These are phyloP conservation scores for Alternaria tenuissima DNA, from an alignment of 2,329 filamentous ascomycete species.

Conservation along the genomic window DNA sequence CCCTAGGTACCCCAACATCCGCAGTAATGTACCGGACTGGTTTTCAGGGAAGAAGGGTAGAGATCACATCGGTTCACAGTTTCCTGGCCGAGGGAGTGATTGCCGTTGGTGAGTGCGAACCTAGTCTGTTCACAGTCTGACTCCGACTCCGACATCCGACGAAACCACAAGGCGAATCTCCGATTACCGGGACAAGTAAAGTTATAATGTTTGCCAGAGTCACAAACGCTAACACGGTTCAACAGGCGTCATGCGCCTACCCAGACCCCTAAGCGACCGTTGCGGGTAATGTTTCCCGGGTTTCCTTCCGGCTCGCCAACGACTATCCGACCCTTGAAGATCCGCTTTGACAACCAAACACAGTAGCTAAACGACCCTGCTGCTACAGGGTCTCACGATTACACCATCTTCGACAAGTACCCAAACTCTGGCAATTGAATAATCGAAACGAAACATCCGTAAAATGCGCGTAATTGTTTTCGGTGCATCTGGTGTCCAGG, in stretches of 20 bases:
- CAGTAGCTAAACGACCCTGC: neutral
- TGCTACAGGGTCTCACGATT: neutral
- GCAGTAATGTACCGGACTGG: neutral
- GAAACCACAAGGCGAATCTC: neutral
- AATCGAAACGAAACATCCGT: neutral
- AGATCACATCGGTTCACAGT: neutral
- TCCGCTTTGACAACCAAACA: neutral
- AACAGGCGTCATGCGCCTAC: neutral
- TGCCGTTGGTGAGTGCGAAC: neutral
- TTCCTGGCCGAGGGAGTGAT: neutral
- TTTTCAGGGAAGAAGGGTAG: neutral
- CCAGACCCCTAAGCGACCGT: neutral
- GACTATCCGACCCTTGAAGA: neutral
- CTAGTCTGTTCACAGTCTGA: neutral
- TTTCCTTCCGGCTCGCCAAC: neutral
- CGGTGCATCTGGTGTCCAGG: slow-evolving; percentile 42
- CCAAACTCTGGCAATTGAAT: neutral
- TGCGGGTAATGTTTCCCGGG: slow-evolving; percentile 1
- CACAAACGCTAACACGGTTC: neutral
- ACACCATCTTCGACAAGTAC: neutral
- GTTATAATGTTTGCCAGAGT: neutral
- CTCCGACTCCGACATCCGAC: neutral
- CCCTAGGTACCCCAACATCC: neutral
- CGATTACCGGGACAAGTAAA: neutral
- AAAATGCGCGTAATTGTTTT: slow-evolving; percentile 41